Base-by-base conservation (phyloP, 495 filamentous ascomycete species). In the Aspergillus sclerotiicarbonarius region DNA sequence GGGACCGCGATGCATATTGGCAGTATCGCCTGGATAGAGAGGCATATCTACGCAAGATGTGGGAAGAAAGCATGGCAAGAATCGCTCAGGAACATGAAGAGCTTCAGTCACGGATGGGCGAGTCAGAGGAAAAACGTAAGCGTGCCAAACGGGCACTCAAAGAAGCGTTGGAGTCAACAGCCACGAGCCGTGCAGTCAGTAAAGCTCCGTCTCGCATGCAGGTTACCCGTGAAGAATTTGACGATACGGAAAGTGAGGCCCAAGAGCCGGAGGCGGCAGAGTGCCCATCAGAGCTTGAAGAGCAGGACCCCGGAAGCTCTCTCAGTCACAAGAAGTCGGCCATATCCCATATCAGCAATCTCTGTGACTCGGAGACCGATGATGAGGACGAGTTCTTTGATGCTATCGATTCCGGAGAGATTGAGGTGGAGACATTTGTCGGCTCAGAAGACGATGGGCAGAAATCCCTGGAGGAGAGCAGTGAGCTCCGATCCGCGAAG, bases 51-150 rank as follows among this genome's bases (percentile, higher is more conserved):
- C 85, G 94, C 29, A 85, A 89, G 45, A 87, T 98, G 82, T 98
- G 95, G 94, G 94, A 98, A 76, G 95, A 98, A 60, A 98, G 91
- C 73, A 98, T 98, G 94, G 90, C 92, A 6, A 84, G 88, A 51
- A 86, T 98, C 20, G 94, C 92, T 30, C 84, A 87, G 55, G 94
- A 98, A 67, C 94, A 98, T 60, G 95, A 98, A 72, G 84, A 89
- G 29, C 80, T 98, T 0, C 89, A 98, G 66, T 88, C 82, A 19
- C 86, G 86, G 59, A 90, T 96, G 63, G 90, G 90, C 48, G 92
- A 96, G 67, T 89, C 92, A 4, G 92, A 98, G 66, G 84, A 87
- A 61, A 97, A 95, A 79, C 81, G 92, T 25, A 92, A 87, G 67
- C 83, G 87, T 51, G 94, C 94, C 0, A 97, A 97, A 76, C 83